phyloP scores from a whole-genome alignment of 1,284 basidiomycete species.

The Agroathelia rolfsii region DNA sequence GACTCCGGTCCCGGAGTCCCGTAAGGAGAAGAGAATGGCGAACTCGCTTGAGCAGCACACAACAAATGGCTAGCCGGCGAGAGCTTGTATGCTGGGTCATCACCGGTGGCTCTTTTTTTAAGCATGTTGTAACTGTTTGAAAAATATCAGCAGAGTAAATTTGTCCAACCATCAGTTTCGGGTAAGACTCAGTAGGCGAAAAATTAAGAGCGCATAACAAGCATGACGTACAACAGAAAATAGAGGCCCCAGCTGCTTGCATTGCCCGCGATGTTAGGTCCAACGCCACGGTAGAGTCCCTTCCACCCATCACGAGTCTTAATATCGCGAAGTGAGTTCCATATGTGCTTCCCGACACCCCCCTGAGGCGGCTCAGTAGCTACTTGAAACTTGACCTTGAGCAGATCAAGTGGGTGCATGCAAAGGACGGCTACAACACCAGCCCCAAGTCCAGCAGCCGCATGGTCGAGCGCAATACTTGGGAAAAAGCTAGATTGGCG shows the following conservation, averaged over 20 bases:
- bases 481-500: conserved; percentile 2
- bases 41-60: conserved; percentile 92
- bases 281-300: conserved; percentile 87
- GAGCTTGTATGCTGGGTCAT: conserved; percentile 49
- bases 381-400: conserved; percentile 96
- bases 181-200: conserved; percentile 1
- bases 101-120: conserved; percentile 64
- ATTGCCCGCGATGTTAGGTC: conserved; percentile 90
- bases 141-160: no score
- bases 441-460: conserved; percentile 86
- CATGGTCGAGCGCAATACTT: conserved; percentile 65
- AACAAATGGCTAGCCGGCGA: conserved; percentile 78
- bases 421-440: conserved; percentile 89
- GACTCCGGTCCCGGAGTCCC: conserved; percentile 9
- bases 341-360: conserved; percentile 72
- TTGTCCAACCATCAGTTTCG: conserved; percentile 7
- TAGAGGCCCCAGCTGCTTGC: conserved; percentile 98
- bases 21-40: conserved; percentile 28
- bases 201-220: conserved; percentile 4
- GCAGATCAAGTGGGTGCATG: conserved; percentile 96
- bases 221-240: conserved; percentile 80
- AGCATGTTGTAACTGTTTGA: conserved; percentile 82
- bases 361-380: conserved; percentile 55
- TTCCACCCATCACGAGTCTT: conserved; percentile 69
- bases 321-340: conserved; percentile 66